Evolutionary conservation across 495 filamentous ascomycete species (phyloP).

Genomic region (Parachaetomium inaequale): DNA sequence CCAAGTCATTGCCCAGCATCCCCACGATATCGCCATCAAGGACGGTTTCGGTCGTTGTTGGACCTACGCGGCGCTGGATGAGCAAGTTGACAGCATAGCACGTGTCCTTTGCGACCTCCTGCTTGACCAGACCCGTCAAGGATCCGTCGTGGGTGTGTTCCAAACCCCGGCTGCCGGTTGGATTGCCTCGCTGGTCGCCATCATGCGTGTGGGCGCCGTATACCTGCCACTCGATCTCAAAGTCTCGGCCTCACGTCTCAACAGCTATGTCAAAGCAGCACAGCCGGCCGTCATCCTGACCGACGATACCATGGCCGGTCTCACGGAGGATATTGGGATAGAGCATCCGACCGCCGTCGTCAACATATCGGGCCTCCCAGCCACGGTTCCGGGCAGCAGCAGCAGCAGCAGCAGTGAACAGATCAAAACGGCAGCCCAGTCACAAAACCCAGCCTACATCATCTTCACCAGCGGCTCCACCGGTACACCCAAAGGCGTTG

Average conservation of each 20-base stretch:
- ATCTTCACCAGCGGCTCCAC: constrained; percentile 50
- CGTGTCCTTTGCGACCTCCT: too few species aligned
- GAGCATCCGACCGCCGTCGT: too few species aligned
- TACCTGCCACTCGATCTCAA: constrained; percentile 52
- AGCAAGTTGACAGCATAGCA: constrained; percentile 17
- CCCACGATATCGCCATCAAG: constrained; percentile 10
- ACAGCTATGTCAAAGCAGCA: too few species aligned
- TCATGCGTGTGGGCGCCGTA: constrained; percentile 44
- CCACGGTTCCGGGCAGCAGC: too few species aligned
- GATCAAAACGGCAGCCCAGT: background rate
- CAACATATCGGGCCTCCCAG: too few species aligned
- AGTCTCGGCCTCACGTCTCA: too few species aligned
- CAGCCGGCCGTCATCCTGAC: too few species aligned
- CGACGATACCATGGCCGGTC: too few species aligned
- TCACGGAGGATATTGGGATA: too few species aligned
- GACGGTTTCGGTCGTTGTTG: constrained; percentile 12
- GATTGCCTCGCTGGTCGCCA: constrained; percentile 51
- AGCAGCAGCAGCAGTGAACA: too few species aligned
- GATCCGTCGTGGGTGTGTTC: constrained; percentile 27
- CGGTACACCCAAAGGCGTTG: constrained; percentile 46
- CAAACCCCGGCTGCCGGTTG: constrained; percentile 40
- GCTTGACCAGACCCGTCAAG: background rate
- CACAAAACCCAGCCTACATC: constrained; percentile 32
- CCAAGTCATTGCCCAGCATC: constrained; percentile 11
- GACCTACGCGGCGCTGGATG: constrained; percentile 21